A percentile compares a stretch with the other conserved stretches of the same genome.
These are phyloP conservation scores for Inga leiocalycina DNA, from an alignment of 306 rosid genomes.

Conservation along the genomic window DNA sequence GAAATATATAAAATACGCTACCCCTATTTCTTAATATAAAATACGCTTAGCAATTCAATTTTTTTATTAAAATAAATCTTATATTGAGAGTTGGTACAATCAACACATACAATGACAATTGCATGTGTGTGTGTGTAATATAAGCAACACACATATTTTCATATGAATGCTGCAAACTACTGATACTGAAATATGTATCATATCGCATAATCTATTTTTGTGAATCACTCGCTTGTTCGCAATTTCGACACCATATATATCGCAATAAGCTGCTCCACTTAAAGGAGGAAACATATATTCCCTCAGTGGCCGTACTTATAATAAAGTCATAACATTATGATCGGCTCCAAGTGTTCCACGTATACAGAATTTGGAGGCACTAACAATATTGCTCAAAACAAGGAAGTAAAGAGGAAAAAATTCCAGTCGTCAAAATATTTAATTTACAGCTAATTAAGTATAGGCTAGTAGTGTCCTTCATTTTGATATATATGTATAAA, in stretches of 20 bases:
- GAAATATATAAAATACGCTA: too few relatives aligned
- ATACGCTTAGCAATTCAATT: too few relatives aligned
- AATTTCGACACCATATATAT: neutral
- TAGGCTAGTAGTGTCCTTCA: slow-evolving; percentile 13
- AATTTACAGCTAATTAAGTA: neutral
- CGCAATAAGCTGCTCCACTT: neutral
- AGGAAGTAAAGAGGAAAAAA: slow-evolving; percentile 8
- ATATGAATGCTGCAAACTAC: neutral
- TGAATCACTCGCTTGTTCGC: neutral
- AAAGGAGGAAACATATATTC: neutral
- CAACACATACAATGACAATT: neutral
- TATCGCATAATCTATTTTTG: neutral
- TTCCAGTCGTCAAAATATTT: slow-evolving; percentile 40
- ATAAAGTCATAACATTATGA: neutral
- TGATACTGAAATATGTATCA: neutral
- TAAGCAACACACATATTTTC: neutral
- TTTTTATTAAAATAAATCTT: too few relatives aligned
- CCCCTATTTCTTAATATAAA: too few relatives aligned
- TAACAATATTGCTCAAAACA: neutral
- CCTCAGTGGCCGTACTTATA: neutral
- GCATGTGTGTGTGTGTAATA: too few relatives aligned
- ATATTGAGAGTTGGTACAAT: neutral
- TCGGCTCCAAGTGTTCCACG: neutral
- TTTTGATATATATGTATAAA: neutral
- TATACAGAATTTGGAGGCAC: neutral